Evolutionary conservation across 805 yeast genomes (phyloP), one percentile per base, ranked within the genome.

Genomic region (Torulaspora gathmanii): DNA sequence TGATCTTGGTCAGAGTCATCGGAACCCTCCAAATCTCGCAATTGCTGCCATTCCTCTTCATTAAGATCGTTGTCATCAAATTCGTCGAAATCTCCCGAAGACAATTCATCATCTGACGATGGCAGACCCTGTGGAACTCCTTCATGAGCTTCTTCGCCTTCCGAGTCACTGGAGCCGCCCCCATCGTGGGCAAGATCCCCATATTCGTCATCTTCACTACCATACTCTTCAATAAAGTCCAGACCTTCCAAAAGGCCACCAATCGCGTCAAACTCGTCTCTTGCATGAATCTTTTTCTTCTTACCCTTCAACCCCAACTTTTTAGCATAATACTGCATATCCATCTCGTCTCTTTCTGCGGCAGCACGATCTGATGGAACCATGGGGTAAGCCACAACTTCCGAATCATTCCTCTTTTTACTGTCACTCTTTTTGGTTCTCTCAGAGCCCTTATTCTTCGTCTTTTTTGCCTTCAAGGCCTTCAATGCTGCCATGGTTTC

Each of bases 211-310:
- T 60, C 62, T 13, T 53, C 57, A 17, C 42, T 55, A 26, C 64
- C 73, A 50, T 58, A 65, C 34, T 63, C 57, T 39, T 70, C 74
- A 45, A 70, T 58, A 54, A 60, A 71, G 48, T 70, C 74, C 34
- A 71, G 54, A 22, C 90, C 95, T 42, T 86, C 95, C 4, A 89
- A 68, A 17, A 89, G 61, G n/a, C 89, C 95, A 37, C 86, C 95
- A 38, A 89, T 70, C 2, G 82, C 77, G 64, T 88, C 96, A 57
- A 83, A 85, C 11, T 80, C 88, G 31, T 74, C 81, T 3, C 59
- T 59, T 2, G 70, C 70, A 34, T 42, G 63, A 50, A 75, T 76
- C 30, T 72, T 65, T 37, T 83, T 69, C 12, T 70, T 71, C 44
- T 72, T 74, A 0, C 79, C 77, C 51, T 80, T 80, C 54, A 86